phyloP scores from a whole-genome alignment of 2,329 filamentous ascomycete genomes.

The Amesomyces nigricolor region DNA sequence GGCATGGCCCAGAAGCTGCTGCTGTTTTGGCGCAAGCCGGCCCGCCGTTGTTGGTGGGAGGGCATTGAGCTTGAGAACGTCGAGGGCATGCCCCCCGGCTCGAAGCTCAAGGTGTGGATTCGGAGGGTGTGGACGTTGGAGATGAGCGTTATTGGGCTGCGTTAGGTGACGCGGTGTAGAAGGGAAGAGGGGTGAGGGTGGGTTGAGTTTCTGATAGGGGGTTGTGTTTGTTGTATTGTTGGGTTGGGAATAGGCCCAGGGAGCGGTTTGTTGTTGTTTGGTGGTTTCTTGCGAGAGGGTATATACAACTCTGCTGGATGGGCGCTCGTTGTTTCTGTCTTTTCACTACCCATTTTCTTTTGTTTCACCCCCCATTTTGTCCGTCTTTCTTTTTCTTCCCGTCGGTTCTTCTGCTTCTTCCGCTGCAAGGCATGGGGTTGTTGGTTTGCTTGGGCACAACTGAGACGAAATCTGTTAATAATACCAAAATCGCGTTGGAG shows the following conservation, averaged over 20 bases:
- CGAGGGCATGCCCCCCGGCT: slow-evolving; percentile 60
- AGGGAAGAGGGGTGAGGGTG: not conserved
- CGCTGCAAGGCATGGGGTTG: slow-evolving; percentile 1
- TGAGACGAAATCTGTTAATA: slow-evolving; percentile 16
- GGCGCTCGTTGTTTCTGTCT: slow-evolving; percentile 8
- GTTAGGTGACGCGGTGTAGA: slow-evolving; percentile 36
- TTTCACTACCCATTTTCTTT: slow-evolving; percentile 3
- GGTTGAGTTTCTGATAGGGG: not conserved
- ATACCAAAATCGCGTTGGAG: slow-evolving; percentile 10
- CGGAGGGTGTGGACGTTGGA: slow-evolving; percentile 96
- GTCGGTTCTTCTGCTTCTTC: not conserved
- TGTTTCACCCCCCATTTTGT: not conserved
- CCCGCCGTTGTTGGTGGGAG: slow-evolving; percentile 97
- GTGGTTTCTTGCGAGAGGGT: not conserved
- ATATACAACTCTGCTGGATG: slow-evolving; percentile 2
- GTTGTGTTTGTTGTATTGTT: not conserved
- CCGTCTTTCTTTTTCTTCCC: no score
- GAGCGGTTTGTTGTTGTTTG: not conserved
- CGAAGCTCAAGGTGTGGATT: slow-evolving; percentile 93
- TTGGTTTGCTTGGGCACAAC: slow-evolving; percentile 8
- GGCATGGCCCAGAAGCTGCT: slow-evolving; percentile 98
- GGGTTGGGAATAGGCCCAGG: not conserved
- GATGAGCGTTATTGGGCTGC: slow-evolving; percentile 89
- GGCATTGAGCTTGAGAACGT: slow-evolving; percentile 87
- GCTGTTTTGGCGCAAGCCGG: slow-evolving; percentile 96